Percentiles rank a stretch among this genome's conserved stretches.
These are phyloP conservation scores for Metroxylon sagu DNA, from an alignment of 176 grass and related monocot genomes.

Conservation along the genomic window DNA sequence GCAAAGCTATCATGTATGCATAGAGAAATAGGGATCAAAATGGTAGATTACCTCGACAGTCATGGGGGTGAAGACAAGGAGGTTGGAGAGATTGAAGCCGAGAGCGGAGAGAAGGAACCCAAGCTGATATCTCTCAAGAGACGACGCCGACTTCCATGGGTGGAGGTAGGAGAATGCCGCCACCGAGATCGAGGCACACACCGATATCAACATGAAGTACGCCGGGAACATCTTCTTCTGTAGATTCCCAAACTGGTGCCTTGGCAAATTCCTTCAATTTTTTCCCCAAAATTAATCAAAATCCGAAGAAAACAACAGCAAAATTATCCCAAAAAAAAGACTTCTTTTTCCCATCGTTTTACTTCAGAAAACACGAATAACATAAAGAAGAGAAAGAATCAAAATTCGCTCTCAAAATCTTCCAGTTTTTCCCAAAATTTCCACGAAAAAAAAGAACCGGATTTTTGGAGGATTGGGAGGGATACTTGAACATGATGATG, in stretches of 20 bases:
- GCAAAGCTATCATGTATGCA: no score
- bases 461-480: not conserved
- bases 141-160: slow-evolving; percentile 70
- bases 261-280: slow-evolving; percentile 61
- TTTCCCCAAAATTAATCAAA: no score
- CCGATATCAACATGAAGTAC: slow-evolving; percentile 68
- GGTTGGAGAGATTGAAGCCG: slow-evolving; percentile 77
- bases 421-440: no score
- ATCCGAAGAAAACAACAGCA: not conserved
- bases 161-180: slow-evolving; percentile 85
- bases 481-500: slow-evolving; percentile 97
- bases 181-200: slow-evolving; percentile 60
- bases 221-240: slow-evolving; percentile 98
- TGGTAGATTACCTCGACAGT: slow-evolving; percentile 61
- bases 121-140: slow-evolving; percentile 74
- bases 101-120: slow-evolving; percentile 74
- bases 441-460: not conserved
- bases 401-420: no score
- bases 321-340: no score
- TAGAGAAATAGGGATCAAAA: no score
- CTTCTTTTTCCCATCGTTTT: no score
- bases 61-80: slow-evolving; percentile 93
- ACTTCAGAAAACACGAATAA: no score
- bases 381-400: no score
- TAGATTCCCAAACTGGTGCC: slow-evolving; percentile 92